These are phyloP conservation scores for Keithomyces neogunnii DNA, from an alignment of 2,329 filamentous ascomycete genomes.

Conservation along the genomic window DNA sequence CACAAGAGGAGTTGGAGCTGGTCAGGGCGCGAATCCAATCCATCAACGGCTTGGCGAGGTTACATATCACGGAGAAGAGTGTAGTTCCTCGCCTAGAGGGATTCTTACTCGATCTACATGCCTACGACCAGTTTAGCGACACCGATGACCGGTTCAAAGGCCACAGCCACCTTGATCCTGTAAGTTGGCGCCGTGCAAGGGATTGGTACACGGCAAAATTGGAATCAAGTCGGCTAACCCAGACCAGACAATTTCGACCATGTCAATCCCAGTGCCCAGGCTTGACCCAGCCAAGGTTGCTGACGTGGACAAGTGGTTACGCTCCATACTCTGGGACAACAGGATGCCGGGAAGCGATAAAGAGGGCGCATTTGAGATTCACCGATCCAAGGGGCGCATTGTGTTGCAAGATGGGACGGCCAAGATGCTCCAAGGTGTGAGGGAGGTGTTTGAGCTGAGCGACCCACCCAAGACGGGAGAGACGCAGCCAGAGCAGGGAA, in stretches of 20 bases:
- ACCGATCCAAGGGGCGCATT: constrained; percentile 78
- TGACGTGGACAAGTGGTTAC: constrained; percentile 71
- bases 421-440: constrained; percentile 82
- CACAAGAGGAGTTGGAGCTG: constrained; percentile 53
- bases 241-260: constrained; percentile 69
- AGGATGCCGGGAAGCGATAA: constrained; percentile 41
- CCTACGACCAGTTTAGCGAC: constrained; percentile 75
- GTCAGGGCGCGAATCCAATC: constrained; percentile 66
- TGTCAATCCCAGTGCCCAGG: constrained; percentile 59
- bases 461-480: constrained; percentile 41
- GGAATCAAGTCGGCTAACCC: constrained; percentile 9
- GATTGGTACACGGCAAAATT: background rate
- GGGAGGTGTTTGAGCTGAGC: constrained; percentile 88
- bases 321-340: constrained; percentile 76
- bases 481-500: constrained; percentile 31
- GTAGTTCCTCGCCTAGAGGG: constrained; percentile 76
- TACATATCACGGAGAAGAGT: constrained; percentile 75
- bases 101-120: constrained; percentile 80
- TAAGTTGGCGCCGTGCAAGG: constrained; percentile 30
- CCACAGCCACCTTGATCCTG: constrained; percentile 84
- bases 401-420: constrained; percentile 53
- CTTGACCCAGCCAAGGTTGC: constrained; percentile 50
- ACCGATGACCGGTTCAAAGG: constrained; percentile 67
- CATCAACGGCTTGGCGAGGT: constrained; percentile 83
- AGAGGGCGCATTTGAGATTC: constrained; percentile 59